These are phyloP conservation scores for Liquidambar formosana DNA, from an alignment of 164 flowering plant genomes.

Conservation along the genomic window DNA sequence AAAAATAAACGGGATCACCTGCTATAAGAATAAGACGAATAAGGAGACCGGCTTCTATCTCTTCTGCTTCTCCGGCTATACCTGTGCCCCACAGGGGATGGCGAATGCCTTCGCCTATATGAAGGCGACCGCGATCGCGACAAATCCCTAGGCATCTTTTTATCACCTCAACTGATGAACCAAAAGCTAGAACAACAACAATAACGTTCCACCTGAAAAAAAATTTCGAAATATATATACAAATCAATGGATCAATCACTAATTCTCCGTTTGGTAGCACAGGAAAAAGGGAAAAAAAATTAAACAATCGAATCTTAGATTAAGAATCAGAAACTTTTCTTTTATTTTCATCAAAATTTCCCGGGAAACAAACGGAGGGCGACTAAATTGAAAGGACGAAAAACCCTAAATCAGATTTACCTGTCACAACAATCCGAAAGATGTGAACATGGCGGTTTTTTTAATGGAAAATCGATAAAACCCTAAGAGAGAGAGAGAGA, in stretches of 20 bases:
- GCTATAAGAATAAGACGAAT: conserved; percentile 48
- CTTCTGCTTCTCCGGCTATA: conserved; percentile 65
- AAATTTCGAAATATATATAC: not conserved
- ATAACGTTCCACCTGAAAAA: not conserved
- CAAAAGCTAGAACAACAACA: no score
- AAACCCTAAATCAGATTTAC: not conserved
- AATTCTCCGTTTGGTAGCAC: no score
- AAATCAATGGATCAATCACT: not conserved
- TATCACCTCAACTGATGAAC: conserved; percentile 3
- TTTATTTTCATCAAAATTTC: not conserved
- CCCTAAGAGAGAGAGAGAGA: not conserved
- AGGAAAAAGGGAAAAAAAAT: no score
- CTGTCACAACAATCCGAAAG: not conserved
- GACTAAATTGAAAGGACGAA: not conserved
- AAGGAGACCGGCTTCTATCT: conserved; percentile 69
- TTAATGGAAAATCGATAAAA: not conserved
- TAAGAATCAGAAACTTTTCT: not conserved
- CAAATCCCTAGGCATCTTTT: conserved; percentile 49
- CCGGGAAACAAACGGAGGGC: not conserved
- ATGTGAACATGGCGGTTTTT: not conserved
- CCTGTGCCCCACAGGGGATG: conserved; percentile 53
- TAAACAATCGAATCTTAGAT: no score
- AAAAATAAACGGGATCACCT: conserved; percentile 66
- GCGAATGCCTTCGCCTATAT: conserved; percentile 58
- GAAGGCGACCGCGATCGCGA: conserved; percentile 57